Conservation (phyloP, 169 alveolate genomes). For the Cryptosporidium tyzzeri region DNA sequence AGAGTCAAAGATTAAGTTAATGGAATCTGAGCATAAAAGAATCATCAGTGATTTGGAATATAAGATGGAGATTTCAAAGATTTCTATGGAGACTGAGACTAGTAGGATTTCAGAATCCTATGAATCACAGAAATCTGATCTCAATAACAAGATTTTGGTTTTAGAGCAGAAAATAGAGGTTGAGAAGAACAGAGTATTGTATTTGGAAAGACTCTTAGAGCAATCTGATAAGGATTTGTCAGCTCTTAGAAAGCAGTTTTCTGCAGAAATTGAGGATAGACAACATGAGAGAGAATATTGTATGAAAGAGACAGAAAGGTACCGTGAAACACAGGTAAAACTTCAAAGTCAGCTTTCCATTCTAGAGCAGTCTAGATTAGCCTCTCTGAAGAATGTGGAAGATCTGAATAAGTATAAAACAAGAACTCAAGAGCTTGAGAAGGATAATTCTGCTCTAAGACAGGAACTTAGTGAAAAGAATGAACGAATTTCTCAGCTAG, state of each 20-base stretch:
- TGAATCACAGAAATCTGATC: conserved; percentile 34
- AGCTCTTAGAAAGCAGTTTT: conserved; percentile 55
- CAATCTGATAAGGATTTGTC: conserved; percentile 69
- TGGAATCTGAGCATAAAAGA: conserved; percentile 62
- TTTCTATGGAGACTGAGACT: conserved; percentile 45
- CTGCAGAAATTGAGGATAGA: conserved; percentile 73
- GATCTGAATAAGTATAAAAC: conserved; percentile 15
- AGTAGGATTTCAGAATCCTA: conserved; percentile 37
- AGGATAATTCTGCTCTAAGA: conserved; percentile 24
- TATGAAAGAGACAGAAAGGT: conserved; percentile 70
- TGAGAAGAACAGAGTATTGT: conserved; percentile 51
- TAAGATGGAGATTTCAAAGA: conserved; percentile 30
- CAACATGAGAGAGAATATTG: conserved; percentile 73
- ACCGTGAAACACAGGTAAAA: conserved; percentile 49
- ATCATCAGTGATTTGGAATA: conserved; percentile 64
- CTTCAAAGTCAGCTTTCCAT: conserved; percentile 36
- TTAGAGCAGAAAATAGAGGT: conserved; percentile 58
- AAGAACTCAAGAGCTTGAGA: background rate
- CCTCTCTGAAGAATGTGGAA: background rate
- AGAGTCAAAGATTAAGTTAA: conserved; percentile 56
- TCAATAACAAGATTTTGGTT: conserved; percentile 23
- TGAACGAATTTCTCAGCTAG: conserved; percentile 36
- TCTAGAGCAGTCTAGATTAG: conserved; percentile 36
- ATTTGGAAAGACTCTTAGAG: conserved; percentile 46
- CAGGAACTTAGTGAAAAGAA: conserved; percentile 32